Evolutionary conservation across 108 stramenopile genomes (phyloP).

Genomic region (Nannochloropsis gaditana): DNA sequence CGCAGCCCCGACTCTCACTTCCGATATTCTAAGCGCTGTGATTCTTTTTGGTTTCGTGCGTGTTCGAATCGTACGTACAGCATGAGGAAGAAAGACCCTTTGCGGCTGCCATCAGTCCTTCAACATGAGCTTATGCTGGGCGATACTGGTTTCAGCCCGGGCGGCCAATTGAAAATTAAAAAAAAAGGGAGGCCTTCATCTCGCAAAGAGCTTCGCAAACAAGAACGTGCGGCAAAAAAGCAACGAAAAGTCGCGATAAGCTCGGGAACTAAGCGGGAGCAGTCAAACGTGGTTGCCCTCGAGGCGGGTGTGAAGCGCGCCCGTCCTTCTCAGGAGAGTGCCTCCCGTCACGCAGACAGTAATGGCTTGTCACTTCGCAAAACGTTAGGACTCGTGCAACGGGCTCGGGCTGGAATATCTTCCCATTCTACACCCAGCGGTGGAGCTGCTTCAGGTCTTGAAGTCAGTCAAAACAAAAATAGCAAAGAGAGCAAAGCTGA

Average conservation of each 20-base stretch:
- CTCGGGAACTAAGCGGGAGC: neutral
- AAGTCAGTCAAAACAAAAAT: neutral
- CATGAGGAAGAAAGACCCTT: neutral
- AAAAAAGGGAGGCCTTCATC: neutral
- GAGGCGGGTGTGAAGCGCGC: neutral
- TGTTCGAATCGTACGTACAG: neutral
- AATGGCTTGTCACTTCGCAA: neutral
- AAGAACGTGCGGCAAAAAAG: neutral
- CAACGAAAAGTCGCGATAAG: neutral
- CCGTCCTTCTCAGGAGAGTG: neutral
- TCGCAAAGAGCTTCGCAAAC: neutral
- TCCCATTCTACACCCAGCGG: neutral
- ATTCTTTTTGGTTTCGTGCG: too few species aligned
- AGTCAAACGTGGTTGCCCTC: neutral
- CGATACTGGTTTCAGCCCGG: neutral
- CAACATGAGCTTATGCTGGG: neutral
- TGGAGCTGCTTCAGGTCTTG: too few species aligned
- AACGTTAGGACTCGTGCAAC: neutral
- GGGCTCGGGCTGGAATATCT: neutral
- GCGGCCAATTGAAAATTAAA: neutral
- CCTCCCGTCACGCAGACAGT: neutral
- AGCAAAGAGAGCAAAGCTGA: neutral
- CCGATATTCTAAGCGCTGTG: too few species aligned
- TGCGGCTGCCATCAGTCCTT: neutral
- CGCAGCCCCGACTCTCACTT: too few species aligned